These are phyloP conservation scores for Mucor ambiguus DNA, from an alignment of 371 early-diverging fungal species.

Conservation along the genomic window DNA sequence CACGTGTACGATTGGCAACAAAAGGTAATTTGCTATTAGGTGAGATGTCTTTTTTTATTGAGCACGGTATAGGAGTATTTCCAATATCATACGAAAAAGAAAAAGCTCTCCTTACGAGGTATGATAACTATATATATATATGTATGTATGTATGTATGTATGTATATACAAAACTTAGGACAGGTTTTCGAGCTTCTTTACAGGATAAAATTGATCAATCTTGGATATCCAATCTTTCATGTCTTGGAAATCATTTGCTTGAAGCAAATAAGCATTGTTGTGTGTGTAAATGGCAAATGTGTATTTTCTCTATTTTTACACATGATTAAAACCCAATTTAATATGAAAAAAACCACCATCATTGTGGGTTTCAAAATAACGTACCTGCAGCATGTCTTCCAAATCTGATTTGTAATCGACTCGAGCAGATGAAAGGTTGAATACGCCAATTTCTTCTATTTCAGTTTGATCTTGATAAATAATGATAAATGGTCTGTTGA, in stretches of 20 bases:
- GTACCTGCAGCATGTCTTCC: constrained; percentile 42
- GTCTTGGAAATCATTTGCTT: constrained; percentile 64
- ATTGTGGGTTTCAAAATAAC: not conserved
- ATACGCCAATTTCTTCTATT: constrained; percentile 62
- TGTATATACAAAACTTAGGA: not conserved
- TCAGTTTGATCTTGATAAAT: constrained; percentile 65
- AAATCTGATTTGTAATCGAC: constrained; percentile 66
- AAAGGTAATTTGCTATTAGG: constrained; percentile 6
- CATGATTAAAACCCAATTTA: constrained; percentile 1
- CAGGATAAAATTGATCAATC: constrained; percentile 64
- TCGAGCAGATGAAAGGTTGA: constrained; percentile 66
- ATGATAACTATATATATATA: no score
- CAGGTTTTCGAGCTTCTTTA: constrained; percentile 24
- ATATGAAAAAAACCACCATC: not conserved
- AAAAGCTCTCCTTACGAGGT: not conserved
- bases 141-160: not conserved
- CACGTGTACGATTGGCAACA: constrained; percentile 20
- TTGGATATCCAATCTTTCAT: constrained; percentile 76
- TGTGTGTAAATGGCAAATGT: constrained; percentile 78
- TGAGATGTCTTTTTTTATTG: not conserved
- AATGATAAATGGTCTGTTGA: constrained; percentile 69
- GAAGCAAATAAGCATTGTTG: constrained; percentile 71
- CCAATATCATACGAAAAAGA: constrained; percentile 1
- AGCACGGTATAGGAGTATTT: constrained; percentile 5
- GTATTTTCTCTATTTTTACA: constrained; percentile 44